Conservation (phyloP, 2,329 filamentous ascomycete genomes). For the Chaetomium strumarium region DNA sequence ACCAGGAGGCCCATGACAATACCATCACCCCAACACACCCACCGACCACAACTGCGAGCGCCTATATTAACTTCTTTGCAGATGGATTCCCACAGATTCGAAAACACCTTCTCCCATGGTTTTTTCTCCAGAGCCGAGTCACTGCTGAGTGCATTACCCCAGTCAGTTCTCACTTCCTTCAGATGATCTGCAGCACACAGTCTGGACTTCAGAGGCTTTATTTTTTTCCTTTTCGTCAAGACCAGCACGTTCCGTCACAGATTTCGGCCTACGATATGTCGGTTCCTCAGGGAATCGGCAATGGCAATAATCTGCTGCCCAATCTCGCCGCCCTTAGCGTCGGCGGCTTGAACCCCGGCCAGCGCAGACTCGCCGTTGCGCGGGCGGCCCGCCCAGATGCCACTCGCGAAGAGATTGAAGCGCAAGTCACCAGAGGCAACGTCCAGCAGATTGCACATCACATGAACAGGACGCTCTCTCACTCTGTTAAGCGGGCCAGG, state of each 20-base stretch:
- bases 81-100: not conserved
- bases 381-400: constrained; percentile 11
- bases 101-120: not conserved
- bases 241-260: not conserved
- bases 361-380: constrained; percentile 7
- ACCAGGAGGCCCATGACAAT: constrained; percentile 3
- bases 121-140: not conserved
- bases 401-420: constrained; percentile 20
- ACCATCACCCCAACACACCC: not conserved
- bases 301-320: not conserved
- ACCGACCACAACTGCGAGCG: not conserved
- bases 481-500: constrained; percentile 9
- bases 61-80: not conserved
- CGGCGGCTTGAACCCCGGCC: not conserved
- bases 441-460: constrained; percentile 12
- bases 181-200: no score
- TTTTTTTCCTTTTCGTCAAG: not conserved
- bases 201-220: not conserved
- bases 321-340: not conserved
- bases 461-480: constrained; percentile 10
- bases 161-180: not conserved
- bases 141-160: not conserved
- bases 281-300: not conserved
- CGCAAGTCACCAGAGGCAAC: constrained; percentile 16
- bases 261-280: not conserved